Percentiles rank a stretch among this genome's conserved stretches.
Conservation (phyloP, 1,139 yeast genomes). For the Nadsonia starkeyi-henricii region DNA sequence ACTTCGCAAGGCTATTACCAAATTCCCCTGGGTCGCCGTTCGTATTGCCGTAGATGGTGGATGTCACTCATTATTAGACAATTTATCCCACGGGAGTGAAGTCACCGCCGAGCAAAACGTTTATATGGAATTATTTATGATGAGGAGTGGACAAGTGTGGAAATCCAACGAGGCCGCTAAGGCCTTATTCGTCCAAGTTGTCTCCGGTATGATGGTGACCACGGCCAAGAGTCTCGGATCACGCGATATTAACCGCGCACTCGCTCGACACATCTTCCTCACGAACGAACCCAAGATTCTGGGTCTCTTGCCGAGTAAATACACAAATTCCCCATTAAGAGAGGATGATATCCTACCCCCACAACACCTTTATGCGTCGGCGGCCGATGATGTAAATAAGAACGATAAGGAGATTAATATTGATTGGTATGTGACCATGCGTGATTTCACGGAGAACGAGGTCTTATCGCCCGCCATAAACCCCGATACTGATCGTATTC, state of each 20-base stretch:
- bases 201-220: not conserved
- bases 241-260: not conserved
- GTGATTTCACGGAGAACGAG: not conserved
- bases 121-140: not conserved
- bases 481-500: not conserved
- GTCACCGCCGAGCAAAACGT: not conserved
- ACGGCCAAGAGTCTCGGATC: not conserved
- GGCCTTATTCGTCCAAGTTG: not conserved
- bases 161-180: not conserved
- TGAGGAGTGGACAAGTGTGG: not conserved
- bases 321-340: not conserved
- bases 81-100: not conserved
- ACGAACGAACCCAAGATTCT: not conserved
- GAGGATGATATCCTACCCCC: not conserved
- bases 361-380: not conserved
- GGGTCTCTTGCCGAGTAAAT: not conserved
- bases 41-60: constrained; percentile 4
- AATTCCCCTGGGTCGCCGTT: constrained; percentile 42
- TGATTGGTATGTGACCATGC: not conserved
- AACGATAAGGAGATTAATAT: not conserved
- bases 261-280: not conserved
- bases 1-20: constrained; percentile 36
- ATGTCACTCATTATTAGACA: not conserved
- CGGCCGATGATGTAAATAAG: not conserved
- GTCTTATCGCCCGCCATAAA: not conserved